Conservation (phyloP, 352 stramenopile species). For the Phytophthora ohioensis region DNA sequence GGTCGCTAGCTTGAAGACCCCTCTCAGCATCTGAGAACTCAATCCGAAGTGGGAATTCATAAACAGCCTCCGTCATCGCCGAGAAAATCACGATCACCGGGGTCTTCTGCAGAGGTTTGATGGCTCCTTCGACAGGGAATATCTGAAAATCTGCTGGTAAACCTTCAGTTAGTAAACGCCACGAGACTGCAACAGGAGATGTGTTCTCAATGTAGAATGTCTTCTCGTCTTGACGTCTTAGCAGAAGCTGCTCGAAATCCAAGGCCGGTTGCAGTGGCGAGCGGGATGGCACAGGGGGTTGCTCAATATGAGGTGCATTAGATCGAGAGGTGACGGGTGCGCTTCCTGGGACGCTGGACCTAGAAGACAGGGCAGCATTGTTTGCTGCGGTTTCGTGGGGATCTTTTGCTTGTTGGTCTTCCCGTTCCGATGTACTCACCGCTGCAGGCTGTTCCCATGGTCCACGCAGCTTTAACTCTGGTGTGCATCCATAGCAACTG, state of each 20-base stretch:
- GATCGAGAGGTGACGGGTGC: slow-evolving; percentile 31
- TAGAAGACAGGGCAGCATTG: slow-evolving; percentile 29
- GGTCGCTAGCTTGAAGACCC: slow-evolving; percentile 54
- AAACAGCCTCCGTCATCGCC: slow-evolving; percentile 69
- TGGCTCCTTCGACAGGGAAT: slow-evolving; percentile 73
- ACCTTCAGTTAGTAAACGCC: slow-evolving; percentile 51
- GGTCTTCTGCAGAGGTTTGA: slow-evolving; percentile 75
- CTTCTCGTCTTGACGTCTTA: slow-evolving; percentile 89
- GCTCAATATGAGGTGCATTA: slow-evolving; percentile 14
- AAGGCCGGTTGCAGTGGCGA: slow-evolving; percentile 47
- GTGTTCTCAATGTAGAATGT: slow-evolving; percentile 90
- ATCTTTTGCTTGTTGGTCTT: slow-evolving; percentile 18
- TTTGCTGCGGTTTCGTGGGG: slow-evolving; percentile 13
- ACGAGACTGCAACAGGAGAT: slow-evolving; percentile 78
- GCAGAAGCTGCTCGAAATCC: slow-evolving; percentile 94
- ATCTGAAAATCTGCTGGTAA: slow-evolving; percentile 76
- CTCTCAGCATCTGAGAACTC: slow-evolving; percentile 89
- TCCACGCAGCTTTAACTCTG: slow-evolving; percentile 78
- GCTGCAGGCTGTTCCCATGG: slow-evolving; percentile 85
- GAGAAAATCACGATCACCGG: slow-evolving; percentile 78
- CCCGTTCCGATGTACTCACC: slow-evolving; percentile 58
- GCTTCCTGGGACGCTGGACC: slow-evolving; percentile 27
- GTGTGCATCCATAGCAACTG: slow-evolving; percentile 87
- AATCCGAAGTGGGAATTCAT: slow-evolving; percentile 69
- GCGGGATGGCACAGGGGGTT: slow-evolving; percentile 1